Base-by-base conservation (phyloP, 2,329 filamentous ascomycete species). In the Epichloe festucae region DNA sequence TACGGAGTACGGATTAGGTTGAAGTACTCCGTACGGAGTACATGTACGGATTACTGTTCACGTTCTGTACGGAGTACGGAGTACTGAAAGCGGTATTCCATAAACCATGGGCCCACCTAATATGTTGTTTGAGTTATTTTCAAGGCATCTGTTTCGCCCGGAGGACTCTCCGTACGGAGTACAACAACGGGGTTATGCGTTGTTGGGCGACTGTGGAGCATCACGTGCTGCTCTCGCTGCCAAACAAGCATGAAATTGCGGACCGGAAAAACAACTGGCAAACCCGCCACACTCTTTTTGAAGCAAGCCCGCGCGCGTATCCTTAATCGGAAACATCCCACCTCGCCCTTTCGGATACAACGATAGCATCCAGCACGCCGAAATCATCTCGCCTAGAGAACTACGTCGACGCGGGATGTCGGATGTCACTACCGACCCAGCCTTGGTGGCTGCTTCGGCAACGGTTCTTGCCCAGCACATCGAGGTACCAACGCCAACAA, bases 301-400 rank as follows among this genome's bases (percentile, higher is more conserved):
- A 53, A 52, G 53, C 56, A 57, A 52, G 50, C 54, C 55, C 53
- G 55, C 56, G 52, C 53, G 55, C 56, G 52, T 61, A 59, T 62
- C 62, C 60, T 63, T 67, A 66, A 65, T 65, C 60, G 65, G 67
- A 65, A 67, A 59, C 61, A 65, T 65, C 58, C 60, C 60, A 59
- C 59, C 58, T 56, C 54, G 57, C 47, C 48, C 46, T 62, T 60
- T 67, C 66, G 66, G 65, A 63, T 69, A 69, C 66, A 68, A 68
- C 66, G 66, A 68, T 69, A 67, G 60, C 60, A 61, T 51, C 52
- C 58, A 34, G n/a, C 46, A 35, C 40, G 17, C 7, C 31, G 34
- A 49, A 47, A 23, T 15, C 12, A 36, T 48, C 46, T 39, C 46
- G 46, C 39, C 17, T 40, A n/a, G 27, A 46, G 21, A 27, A 12